phyloP scores from a whole-genome alignment of 2,329 filamentous ascomycete genomes.

The Fusarium annulatum region DNA sequence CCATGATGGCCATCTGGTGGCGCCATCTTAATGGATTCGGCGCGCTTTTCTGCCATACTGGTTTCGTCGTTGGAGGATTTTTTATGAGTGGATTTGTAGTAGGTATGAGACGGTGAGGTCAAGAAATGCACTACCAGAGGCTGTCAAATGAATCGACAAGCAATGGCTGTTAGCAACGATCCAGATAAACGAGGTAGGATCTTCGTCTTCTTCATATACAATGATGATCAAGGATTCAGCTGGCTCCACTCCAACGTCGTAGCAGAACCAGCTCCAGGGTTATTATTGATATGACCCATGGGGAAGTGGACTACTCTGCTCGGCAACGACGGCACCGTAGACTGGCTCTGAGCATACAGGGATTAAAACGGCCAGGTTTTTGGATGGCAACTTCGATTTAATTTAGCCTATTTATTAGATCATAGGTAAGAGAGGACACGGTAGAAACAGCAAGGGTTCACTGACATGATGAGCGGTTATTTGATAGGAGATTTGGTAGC shows the following conservation, averaged over 20 bases:
- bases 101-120: not conserved
- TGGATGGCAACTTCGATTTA: no score
- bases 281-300: not conserved
- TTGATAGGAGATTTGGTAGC: not conserved
- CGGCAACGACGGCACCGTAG: not conserved
- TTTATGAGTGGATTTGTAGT: no score
- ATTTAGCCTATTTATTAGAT: not conserved
- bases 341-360: not conserved
- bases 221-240: not conserved
- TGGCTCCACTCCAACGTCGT: not conserved
- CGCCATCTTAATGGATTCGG: not conserved
- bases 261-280: not conserved
- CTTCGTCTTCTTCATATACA: not conserved
- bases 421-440: not conserved
- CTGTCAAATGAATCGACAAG: not conserved
- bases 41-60: not conserved
- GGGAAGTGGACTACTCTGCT: not conserved
- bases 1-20: not conserved
- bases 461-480: not conserved
- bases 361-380: not conserved
- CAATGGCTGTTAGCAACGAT: not conserved
- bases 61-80: not conserved
- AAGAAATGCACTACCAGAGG: accelerated
- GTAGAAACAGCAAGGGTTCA: not conserved
- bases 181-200: not conserved